Conservation (phyloP, 352 stramenopile species). For the Phytophthora boehmeriae region DNA sequence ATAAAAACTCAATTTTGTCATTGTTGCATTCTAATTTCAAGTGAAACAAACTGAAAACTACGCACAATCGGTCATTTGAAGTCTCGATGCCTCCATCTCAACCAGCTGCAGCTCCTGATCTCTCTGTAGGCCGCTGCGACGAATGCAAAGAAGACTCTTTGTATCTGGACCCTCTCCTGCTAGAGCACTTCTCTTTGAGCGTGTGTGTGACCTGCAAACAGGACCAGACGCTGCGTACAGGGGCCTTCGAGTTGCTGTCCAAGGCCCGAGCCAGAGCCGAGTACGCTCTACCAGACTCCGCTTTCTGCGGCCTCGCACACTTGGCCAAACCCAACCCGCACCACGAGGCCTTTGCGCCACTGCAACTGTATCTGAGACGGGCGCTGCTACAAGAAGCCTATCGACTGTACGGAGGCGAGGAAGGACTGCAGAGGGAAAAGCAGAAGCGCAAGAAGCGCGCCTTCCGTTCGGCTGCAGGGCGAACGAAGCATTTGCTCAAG, state of each 20-base stretch:
- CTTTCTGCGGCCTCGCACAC: slow-evolving; percentile 53
- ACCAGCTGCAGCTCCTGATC: slow-evolving; percentile 14
- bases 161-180: slow-evolving; percentile 54
- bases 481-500: slow-evolving; percentile 69
- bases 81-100: neutral
- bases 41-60: too few species aligned
- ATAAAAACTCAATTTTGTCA: too few species aligned
- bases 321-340: slow-evolving; percentile 66
- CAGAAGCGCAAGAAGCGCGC: slow-evolving; percentile 48
- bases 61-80: neutral
- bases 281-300: slow-evolving; percentile 67
- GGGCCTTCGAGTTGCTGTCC: slow-evolving; percentile 64
- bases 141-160: slow-evolving; percentile 58
- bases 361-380: slow-evolving; percentile 71
- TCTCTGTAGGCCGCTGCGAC: slow-evolving; percentile 43
- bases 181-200: slow-evolving; percentile 54
- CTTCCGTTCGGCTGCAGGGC: slow-evolving; percentile 52
- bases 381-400: slow-evolving; percentile 57
- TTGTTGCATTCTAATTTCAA: too few species aligned
- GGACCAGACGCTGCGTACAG: slow-evolving; percentile 49
- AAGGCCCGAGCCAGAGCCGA: slow-evolving; percentile 63
- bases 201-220: slow-evolving; percentile 77
- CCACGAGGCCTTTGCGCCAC: slow-evolving; percentile 66
- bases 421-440: slow-evolving; percentile 53
- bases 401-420: slow-evolving; percentile 50